A percentile compares a stretch with the other conserved stretches of the same genome.
Evolutionary conservation across 495 filamentous ascomycete genomes (phyloP).

Genomic region (Talaromyces wortmannii): DNA sequence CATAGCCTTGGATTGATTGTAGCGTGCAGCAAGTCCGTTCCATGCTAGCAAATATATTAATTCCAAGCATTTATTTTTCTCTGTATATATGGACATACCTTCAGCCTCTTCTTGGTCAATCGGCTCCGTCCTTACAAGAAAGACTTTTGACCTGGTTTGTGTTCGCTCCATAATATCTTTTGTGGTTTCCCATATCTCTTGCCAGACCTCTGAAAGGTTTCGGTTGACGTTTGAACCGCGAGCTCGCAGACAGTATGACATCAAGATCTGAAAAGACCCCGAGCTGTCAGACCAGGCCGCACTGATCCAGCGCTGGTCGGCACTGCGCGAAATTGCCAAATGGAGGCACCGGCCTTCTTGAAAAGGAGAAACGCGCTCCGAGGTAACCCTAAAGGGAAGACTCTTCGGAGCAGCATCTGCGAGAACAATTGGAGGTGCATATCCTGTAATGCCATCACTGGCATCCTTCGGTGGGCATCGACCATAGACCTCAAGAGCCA

Average conservation of each 20-base stretch:
- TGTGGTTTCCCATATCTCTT: slow-evolving; percentile 83
- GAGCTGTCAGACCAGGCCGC: slow-evolving; percentile 88
- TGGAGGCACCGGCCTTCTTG: slow-evolving; percentile 81
- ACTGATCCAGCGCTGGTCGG: slow-evolving; percentile 80
- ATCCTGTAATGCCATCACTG: slow-evolving; percentile 25
- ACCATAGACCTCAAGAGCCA: slow-evolving; percentile 84
- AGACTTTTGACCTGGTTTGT: slow-evolving; percentile 73
- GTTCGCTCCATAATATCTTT: slow-evolving; percentile 63
- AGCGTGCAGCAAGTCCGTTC: slow-evolving; percentile 34
- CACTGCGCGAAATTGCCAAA: slow-evolving; percentile 74
- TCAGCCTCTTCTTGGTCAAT: slow-evolving; percentile 74
- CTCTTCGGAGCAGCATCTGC: slow-evolving; percentile 61
- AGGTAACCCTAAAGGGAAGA: slow-evolving; percentile 74
- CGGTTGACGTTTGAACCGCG: slow-evolving; percentile 50
- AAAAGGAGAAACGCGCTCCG: slow-evolving; percentile 52
- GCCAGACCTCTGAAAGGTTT: slow-evolving; percentile 54
- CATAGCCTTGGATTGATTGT: slow-evolving; percentile 39
- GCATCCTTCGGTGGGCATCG: slow-evolving; percentile 59
- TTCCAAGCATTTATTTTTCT: not conserved
- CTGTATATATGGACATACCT: slow-evolving; percentile 16
- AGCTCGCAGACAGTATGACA: slow-evolving; percentile 71
- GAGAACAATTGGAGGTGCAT: slow-evolving; percentile 68
- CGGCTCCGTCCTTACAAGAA: slow-evolving; percentile 64
- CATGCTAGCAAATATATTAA: slow-evolving; percentile 27
- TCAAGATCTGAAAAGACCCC: slow-evolving; percentile 67